Evolutionary conservation across 2,329 filamentous ascomycete species (phyloP), one percentile per base, ranked within the genome.

Genomic region (Phialophora macrospora): DNA sequence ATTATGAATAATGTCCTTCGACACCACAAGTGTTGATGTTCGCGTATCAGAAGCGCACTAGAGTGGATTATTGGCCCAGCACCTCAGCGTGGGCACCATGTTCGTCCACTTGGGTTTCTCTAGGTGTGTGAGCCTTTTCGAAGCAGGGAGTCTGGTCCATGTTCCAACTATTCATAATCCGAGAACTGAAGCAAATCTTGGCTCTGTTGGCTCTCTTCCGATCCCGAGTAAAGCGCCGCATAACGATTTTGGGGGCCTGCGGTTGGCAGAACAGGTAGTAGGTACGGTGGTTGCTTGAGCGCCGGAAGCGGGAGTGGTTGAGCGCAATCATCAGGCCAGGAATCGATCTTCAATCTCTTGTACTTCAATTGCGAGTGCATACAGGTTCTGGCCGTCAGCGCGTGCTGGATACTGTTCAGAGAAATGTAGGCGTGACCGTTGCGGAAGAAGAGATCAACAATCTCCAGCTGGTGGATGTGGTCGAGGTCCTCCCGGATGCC

Each of bases 381-480:
- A 78, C 91, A 95, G 9, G 86, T 90, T 20, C 87, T 85, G 8
- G 91, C 91, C 76, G 89, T 91, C 60, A 92, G 83, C 11, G 91
- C 90, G 68, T 90, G 88, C 73, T 89, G 84, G 9, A 96, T 84
- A 0, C 91, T 92, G 75, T 93, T 96, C 7, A 89, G 91, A 62
- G 85, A 88, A 69, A 96, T 87, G 75, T 86, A 86, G 65, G 85
- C 89, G 75, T 87, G 85, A 3, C 82, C 82, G 20, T 82, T 80
- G 2, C 78, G 76, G 75, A 90, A 89, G 7, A 79, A 77, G 52
- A 95, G 79, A 51, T 84, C 84, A 72, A 95, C 82, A 11, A 96
- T 84, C 24, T 89, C 80, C 1, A 96, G 82, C 68, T 91, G 91
- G 79, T 94, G 88, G 66, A 96, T 94, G 74, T 96, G 92, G 26